Base-by-base conservation (phyloP, 768 basidiomycete species). In the Serendipita sp. region DNA sequence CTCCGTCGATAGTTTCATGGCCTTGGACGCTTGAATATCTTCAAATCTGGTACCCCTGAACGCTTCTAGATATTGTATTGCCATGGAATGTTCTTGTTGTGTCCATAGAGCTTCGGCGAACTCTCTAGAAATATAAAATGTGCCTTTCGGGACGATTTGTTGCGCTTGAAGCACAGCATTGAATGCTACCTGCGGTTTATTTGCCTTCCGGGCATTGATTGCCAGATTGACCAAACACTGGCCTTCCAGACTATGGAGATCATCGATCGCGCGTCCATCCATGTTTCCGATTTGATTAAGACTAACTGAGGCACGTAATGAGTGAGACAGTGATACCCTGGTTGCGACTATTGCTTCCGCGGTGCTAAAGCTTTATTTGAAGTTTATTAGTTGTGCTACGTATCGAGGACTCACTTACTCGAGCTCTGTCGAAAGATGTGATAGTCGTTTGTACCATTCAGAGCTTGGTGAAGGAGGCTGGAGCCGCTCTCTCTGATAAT, bases 31-130 rank as follows among this genome's bases (percentile, higher is more conserved):
- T 36, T 41, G 44, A 38, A 7, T 32, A 23, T 44, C 58, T 7
- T 10, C 32, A 35, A 48, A 44, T n/a, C 60, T 60, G 10, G 65
- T 67, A 56, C 62, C 64, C 66, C 65, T 44, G 28, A 77, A 71
- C 41, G 76, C 75, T 63, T 79, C 80, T 63, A 95, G 77, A 60
- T 81, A 85, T 66, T 86, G 81, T 51, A 94, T 85, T 0, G 95
- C 94, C 3, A 86, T 73, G 66, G 83, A 84, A 69, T 91, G 88
- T 71, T 99, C 95, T 48, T 83, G 84, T 66, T 90, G 86, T 8
- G 82, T 74, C 91, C 95, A 98, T 4, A 98, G 78, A 16, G 97
- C 92, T 66, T 85, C 83, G 15, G 95, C 87, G 69, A 91, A 91
- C 71, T 96, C 94, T 69, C 85, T 79, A 0, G 84, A 82, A 28